Evolutionary conservation across 176 grass and related monocot genomes (phyloP).

Genomic region (Hsuehochloa calcarea): DNA sequence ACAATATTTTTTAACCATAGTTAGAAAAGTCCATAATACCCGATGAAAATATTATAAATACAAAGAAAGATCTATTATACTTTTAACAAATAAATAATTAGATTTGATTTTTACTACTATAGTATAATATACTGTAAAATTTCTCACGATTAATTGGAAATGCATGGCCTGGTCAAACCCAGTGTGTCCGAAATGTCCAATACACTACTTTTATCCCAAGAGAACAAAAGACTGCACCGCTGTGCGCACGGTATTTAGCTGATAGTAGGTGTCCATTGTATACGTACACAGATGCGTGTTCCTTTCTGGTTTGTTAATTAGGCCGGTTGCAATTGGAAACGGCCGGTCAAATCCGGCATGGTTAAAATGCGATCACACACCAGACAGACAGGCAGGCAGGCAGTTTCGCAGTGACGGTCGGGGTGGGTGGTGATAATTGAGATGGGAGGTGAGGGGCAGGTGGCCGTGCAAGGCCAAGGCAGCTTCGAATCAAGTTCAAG

Average conservation of each 20-base stretch:
- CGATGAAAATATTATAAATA: too few relatives aligned
- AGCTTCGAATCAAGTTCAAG: neutral
- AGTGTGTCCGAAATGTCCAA: slow-evolving; percentile 1
- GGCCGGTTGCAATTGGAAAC: slow-evolving; percentile 7
- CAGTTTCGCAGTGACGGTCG: slow-evolving; percentile 13
- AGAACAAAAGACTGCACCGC: slow-evolving; percentile 1
- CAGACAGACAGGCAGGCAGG: neutral
- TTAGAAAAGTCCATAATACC: too few relatives aligned
- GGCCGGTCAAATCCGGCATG: slow-evolving; percentile 34
- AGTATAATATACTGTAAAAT: too few relatives aligned
- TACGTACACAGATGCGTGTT: neutral
- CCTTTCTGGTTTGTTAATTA: neutral
- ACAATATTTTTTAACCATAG: too few relatives aligned
- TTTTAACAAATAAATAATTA: too few relatives aligned
- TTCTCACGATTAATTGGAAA: neutral
- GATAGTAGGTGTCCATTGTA: neutral
- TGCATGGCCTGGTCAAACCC: slow-evolving; percentile 1
- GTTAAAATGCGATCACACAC: neutral
- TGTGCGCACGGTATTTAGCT: neutral
- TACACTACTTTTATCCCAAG: neutral
- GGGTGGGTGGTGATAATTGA: neutral
- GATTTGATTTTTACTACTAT: too few relatives aligned
- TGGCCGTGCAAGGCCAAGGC: neutral
- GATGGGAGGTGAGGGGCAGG: neutral
- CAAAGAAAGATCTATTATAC: too few relatives aligned